phyloP scores from a whole-genome alignment of 768 basidiomycete genomes.

The Termitomyces sp. region DNA sequence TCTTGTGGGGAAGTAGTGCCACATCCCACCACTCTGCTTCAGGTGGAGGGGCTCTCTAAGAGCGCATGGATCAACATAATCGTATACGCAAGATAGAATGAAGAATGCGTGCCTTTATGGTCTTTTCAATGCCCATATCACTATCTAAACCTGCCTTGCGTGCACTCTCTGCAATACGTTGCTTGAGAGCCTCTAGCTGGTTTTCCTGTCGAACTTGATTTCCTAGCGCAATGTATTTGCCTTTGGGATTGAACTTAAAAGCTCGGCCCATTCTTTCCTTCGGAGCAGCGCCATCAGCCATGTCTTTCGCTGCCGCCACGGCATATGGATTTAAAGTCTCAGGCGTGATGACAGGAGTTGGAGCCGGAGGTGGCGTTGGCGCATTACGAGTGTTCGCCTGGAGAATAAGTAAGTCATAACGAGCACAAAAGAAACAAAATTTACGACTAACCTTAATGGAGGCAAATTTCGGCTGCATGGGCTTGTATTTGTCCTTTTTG shows the following conservation, averaged over 20 bases:
- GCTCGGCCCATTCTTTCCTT: conserved; percentile 66
- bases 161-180: conserved; percentile 89
- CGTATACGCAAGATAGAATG: neutral
- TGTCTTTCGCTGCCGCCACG: conserved; percentile 51
- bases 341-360: conserved; percentile 36
- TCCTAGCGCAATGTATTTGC: conserved; percentile 80
- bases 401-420: neutral
- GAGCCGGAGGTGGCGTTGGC: conserved; percentile 57
- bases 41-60: conserved; percentile 81
- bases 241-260: conserved; percentile 89
- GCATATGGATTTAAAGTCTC: conserved; percentile 79
- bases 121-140: conserved; percentile 91
- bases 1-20: conserved; percentile 74
- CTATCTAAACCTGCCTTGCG: conserved; percentile 91
- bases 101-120: conserved; percentile 65
- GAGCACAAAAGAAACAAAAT: neutral
- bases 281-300: conserved; percentile 70
- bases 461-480: conserved; percentile 99
- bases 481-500: conserved; percentile 92
- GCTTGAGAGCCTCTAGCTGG: conserved; percentile 88
- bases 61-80: neutral
- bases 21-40: conserved; percentile 98
- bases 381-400: conserved; percentile 78
- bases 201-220: conserved; percentile 71
- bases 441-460: conserved; percentile 71